phyloP scores from a whole-genome alignment of 768 basidiomycete species.

The Sarcodon aspratus region DNA sequence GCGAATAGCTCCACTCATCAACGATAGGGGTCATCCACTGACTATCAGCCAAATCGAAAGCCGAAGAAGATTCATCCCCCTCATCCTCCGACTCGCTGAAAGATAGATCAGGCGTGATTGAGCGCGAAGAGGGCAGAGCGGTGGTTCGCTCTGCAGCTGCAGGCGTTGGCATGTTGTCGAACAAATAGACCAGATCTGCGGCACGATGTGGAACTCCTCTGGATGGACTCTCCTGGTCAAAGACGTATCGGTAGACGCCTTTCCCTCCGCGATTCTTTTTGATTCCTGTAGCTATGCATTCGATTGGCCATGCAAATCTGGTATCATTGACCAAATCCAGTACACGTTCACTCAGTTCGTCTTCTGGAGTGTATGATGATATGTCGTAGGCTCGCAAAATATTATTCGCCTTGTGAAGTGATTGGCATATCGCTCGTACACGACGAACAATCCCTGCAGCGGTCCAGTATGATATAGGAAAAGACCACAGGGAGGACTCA shows the following conservation, averaged over 20 bases:
- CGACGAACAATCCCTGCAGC: slow-evolving; percentile 49
- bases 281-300: slow-evolving; percentile 44
- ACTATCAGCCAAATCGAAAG: slow-evolving; percentile 24
- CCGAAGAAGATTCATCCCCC: slow-evolving; percentile 13
- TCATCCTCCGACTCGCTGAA: slow-evolving; percentile 22
- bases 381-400: slow-evolving; percentile 69
- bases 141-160: slow-evolving; percentile 12
- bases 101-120: slow-evolving; percentile 14
- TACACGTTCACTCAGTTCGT: slow-evolving; percentile 56
- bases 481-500: slow-evolving; percentile 55
- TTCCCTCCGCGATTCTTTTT: slow-evolving; percentile 38
- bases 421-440: slow-evolving; percentile 66
- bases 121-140: slow-evolving; percentile 8
- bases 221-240: slow-evolving; percentile 69
- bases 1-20: slow-evolving; percentile 53
- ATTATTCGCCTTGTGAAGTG: slow-evolving; percentile 45
- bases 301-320: slow-evolving; percentile 67
- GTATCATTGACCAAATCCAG: slow-evolving; percentile 70
- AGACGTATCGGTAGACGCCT: slow-evolving; percentile 72
- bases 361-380: slow-evolving; percentile 41
- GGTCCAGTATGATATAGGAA: slow-evolving; percentile 52
- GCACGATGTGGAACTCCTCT: slow-evolving; percentile 58
- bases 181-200: slow-evolving; percentile 66
- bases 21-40: slow-evolving; percentile 46
- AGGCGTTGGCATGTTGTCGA: slow-evolving; percentile 61